phyloP scores from a whole-genome alignment of 2,329 filamentous ascomycete species.

The Aspergillus quadricinctus region DNA sequence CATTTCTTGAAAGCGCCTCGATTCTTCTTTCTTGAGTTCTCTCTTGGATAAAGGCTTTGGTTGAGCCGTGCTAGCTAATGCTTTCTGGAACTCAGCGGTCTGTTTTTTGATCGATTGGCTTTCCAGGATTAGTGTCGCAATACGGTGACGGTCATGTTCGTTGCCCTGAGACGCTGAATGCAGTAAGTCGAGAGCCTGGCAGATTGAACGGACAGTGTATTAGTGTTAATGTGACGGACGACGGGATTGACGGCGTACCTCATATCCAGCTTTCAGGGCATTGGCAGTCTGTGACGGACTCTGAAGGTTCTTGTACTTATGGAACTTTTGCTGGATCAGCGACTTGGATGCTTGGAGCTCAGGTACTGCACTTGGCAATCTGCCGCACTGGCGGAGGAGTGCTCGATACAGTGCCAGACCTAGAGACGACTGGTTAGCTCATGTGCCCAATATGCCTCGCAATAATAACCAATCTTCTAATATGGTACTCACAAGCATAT shows the following conservation, averaged over 20 bases:
- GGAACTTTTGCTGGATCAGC: conserved; percentile 36
- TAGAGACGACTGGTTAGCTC: conserved; percentile 12
- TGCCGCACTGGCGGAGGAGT: conserved; percentile 40
- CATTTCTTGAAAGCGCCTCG: conserved; percentile 21
- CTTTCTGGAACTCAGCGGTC: conserved; percentile 18
- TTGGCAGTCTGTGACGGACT: conserved; percentile 38
- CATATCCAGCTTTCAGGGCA: conserved; percentile 40
- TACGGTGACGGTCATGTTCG: conserved; percentile 16
- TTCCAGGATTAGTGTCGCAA: conserved; percentile 25
- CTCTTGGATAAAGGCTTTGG: conserved; percentile 19
- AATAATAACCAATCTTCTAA: not conserved
- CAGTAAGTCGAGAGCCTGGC: conserved; percentile 37
- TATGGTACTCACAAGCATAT: conserved; percentile 38
- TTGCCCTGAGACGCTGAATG: conserved; percentile 29
- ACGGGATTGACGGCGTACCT: conserved; percentile 23
- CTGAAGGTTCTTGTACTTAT: conserved; percentile 33
- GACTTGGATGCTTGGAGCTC: conserved; percentile 22
- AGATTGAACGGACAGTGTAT: not conserved
- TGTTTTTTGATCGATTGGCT: conserved; percentile 17
- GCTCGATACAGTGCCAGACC: conserved; percentile 44
- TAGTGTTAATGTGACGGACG: not conserved
- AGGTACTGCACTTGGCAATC: conserved; percentile 20
- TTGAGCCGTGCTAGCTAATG: conserved; percentile 10
- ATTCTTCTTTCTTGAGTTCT: conserved; percentile 22
- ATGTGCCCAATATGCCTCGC: not conserved